Evolutionary conservation across 2,329 filamentous ascomycete species (phyloP), one percentile per base, ranked within the genome.

Genomic region (Catunica adiposa): DNA sequence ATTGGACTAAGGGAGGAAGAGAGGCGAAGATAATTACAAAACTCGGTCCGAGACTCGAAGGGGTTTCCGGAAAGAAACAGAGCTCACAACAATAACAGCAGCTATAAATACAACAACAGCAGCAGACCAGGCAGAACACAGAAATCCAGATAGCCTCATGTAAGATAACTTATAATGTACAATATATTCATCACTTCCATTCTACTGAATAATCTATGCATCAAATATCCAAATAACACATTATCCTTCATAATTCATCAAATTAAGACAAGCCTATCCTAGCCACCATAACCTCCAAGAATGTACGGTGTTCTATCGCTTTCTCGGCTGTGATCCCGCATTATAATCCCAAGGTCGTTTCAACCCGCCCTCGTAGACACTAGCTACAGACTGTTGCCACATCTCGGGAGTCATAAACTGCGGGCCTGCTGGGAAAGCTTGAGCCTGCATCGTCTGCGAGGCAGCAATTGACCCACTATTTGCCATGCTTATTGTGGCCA

Each of bases 371-470:
- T 83, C 79, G 65, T 83, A 83, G 3, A 83, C 80, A 61, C 77
- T 82, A 11, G 80, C 80, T 55, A 85, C 82, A 11, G 79, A 82
- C 63, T 84, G 79, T 64, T 83, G 81, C 82, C 82, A 85, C 82
- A 84, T 84, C 58, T 79, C 80, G 3, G 82, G 80, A 8, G 80
- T 84, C 60, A 85, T 76, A 64, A 83, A 84, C 26, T 71, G 72
- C 56, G 75, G 71, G 67, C 73, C 78, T 9, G 15, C 23, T 69
- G 79, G 71, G 70, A 72, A 68, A 66, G 67, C 72, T 66, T 54
- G 56, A 3, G 5, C 15, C 23, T 73, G 71, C 61, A 71, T 66
- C 62, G 67, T 68, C 62, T 56, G 65, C 61, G 56, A 64, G 59
- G 50, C 66, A 61, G 59, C 64, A 53, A 50, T 66, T 64, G 56